Base-by-base conservation (phyloP, 2,329 filamentous ascomycete genomes). In the Ophiocordyceps camponoti-saundersi region DNA sequence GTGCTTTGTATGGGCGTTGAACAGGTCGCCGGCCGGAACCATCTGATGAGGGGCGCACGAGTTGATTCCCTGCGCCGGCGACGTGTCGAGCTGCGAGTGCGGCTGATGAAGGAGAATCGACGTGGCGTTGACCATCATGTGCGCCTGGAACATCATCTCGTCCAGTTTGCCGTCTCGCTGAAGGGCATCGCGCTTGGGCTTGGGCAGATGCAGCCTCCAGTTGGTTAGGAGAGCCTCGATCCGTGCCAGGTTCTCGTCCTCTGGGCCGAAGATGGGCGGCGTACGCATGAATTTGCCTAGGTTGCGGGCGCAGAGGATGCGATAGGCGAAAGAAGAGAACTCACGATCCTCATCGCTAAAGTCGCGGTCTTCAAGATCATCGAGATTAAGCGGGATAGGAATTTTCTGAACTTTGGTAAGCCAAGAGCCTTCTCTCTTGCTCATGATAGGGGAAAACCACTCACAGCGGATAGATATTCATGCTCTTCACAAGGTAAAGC, bases 81-180 rank as follows among this genome's bases (percentile, higher is more conserved):
- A 76, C 23, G 70, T 75, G 60, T 83, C 80, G 18, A 90, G 71
- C 54, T 86, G 82, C 4, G 84, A 89, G 48, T 82, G 77, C 10
- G 85, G 85, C 53, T 89, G 82, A 58, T 92, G 85, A 18, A 92
- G 72, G 53, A 88, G 77, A 55, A 92, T 85, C 1, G 80, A 73
- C 50, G 73, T 77, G 7, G 73, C 72, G 51, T 77, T 66, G 30
- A 67, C 73, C 55, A 94, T 85, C 77, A 93, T 90, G 51, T 85
- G 82, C 1, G 85, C 88, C 60, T 93, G 86, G 65, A 95, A 94
- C 63, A 95, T 80, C 74, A 94, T 82, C 63, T 94, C 86, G 59
- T 95, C 89, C 12, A 89, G 70, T 46, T 78, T 73, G 30, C 85
- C 81, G 53, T 82, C 77, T 51, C 75, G 73, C 49, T 78, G 75